A percentile compares a stretch with the other conserved stretches of the same genome.
Evolutionary conservation across 257 asterid genomes (phyloP).

Genomic region (Salvia rosmarinus): DNA sequence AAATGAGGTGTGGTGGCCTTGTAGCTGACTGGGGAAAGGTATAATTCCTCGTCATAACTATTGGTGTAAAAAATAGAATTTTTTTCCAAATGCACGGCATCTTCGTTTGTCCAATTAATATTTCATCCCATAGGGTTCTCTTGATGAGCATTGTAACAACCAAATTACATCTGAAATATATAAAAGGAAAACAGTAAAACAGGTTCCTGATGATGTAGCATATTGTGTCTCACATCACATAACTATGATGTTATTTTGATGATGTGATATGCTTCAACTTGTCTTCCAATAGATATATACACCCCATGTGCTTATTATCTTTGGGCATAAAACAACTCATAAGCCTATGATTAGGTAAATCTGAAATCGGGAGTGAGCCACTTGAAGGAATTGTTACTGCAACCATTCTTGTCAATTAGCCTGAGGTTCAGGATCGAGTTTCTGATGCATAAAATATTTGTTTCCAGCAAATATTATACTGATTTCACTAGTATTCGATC

Average conservation of each 20-base stretch:
- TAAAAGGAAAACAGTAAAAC: not conserved
- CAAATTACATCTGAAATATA: not conserved
- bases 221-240: constrained; percentile 6
- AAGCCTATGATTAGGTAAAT: constrained; percentile 2
- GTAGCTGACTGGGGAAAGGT: constrained; percentile 97
- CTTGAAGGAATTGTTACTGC: not conserved
- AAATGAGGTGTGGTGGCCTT: constrained; percentile 97
- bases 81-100: not conserved
- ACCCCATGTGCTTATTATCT: not conserved
- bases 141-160: constrained; percentile 2
- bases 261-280: not conserved
- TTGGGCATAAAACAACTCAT: not conserved
- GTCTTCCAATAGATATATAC: not conserved
- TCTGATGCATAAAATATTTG: constrained; percentile 9
- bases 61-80: constrained; percentile 4
- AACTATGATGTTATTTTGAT: not conserved
- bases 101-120: not conserved
- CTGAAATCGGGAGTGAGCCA: not conserved
- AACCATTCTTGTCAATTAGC: constrained; percentile 6
- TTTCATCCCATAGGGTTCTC: constrained; percentile 7
- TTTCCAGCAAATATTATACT: constrained; percentile 23
- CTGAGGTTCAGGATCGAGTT: not conserved
- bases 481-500: constrained; percentile 5
- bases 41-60: constrained; percentile 31
- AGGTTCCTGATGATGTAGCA: not conserved